A percentile compares a stretch with the other conserved stretches of the same genome.
These are phyloP conservation scores for Myotisia sp. DNA, from an alignment of 2,329 filamentous ascomycete genomes.

Conservation along the genomic window DNA sequence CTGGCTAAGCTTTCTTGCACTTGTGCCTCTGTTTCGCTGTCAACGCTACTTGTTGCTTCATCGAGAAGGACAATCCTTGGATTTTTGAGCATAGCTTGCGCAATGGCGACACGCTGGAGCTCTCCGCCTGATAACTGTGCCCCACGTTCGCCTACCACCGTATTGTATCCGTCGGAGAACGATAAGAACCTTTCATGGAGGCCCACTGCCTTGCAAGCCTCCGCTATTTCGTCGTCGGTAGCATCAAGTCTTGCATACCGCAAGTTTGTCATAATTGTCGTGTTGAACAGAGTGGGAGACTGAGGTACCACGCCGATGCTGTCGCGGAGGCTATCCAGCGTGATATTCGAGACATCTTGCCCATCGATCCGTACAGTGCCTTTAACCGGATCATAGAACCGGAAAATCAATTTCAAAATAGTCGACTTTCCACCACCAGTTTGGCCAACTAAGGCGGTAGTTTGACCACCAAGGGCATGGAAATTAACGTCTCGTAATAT, in stretches of 20 bases:
- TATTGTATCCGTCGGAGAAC: conserved; percentile 41
- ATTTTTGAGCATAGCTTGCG: conserved; percentile 32
- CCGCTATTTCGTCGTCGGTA: conserved; percentile 45
- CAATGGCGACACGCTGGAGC: conserved; percentile 37
- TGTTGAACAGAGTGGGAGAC: conserved; percentile 50
- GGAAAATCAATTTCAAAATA: conserved; percentile 40
- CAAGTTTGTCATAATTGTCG: conserved; percentile 50
- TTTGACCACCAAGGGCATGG: conserved; percentile 35
- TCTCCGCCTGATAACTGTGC: conserved; percentile 40
- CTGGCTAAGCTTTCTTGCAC: conserved; percentile 36
- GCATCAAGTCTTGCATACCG: conserved; percentile 49
- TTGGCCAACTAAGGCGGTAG: conserved; percentile 42
- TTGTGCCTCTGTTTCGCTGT: conserved; percentile 31
- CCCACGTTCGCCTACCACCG: conserved; percentile 36
- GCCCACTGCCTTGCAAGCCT: conserved; percentile 46
- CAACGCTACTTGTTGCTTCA: conserved; percentile 39
- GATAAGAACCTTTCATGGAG: conserved; percentile 50
- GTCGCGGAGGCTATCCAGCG: conserved; percentile 42
- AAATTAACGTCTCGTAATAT: conserved; percentile 38
- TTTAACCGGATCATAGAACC: conserved; percentile 39
- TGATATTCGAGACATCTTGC: conserved; percentile 45
- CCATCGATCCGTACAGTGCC: conserved; percentile 40
- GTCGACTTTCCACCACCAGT: conserved; percentile 46
- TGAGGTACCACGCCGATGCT: conserved; percentile 51
- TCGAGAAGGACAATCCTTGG: conserved; percentile 35